Evolutionary conservation across 306 rosid genomes (phyloP), one percentile per base, ranked within the genome.

Genomic region (Psophocarpus tetragonolobus): DNA sequence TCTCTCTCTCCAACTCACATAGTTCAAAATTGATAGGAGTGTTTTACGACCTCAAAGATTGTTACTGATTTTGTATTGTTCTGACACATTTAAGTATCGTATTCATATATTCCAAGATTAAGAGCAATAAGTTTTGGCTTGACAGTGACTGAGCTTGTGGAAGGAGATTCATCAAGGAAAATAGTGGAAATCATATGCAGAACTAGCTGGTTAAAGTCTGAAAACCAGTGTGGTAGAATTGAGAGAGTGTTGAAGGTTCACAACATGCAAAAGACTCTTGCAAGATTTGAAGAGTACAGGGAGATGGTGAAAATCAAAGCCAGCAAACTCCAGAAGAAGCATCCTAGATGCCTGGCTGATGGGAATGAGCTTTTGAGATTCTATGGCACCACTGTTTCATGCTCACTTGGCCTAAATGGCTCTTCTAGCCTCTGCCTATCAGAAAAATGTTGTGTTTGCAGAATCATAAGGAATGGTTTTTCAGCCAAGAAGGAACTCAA

Each of bases 301-400:
- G 99, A 95, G 23, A 86, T 80, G 79, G 99, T 95, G 73, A 95
- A 95, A 66, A 84, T 85, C 72, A 92, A 92, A 72, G 97, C 99
- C 33, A 92, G 92, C 82, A 95, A 92, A 47, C 99, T 95, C 71
- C 87, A 85, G 1, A 95, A 95, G 94, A 95, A 95, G 73, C 99
- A 95, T 64, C 97, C 99, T 23, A 80, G 99, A 60, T 95, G 99
- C 77, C 74, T 92, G 0, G 99, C 97, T 1, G 99, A 95, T 71
- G 99, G 99, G 15, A 95, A 95, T 17, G 99, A 92, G 62, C 99
- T 95, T 36, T 69, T 95, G 85, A 84, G 99, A 78, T 95, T 95
- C 81, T 88, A 87, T 63, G 99, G 97, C 45, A 88, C 99, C 2
- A 92, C 88, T 0, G 53, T 92, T 57, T 78, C 88, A 3, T 95